Evolutionary conservation across 2,329 filamentous ascomycete genomes (phyloP), one percentile per base, ranked within the genome.

Genomic region (Didymella exigua): DNA sequence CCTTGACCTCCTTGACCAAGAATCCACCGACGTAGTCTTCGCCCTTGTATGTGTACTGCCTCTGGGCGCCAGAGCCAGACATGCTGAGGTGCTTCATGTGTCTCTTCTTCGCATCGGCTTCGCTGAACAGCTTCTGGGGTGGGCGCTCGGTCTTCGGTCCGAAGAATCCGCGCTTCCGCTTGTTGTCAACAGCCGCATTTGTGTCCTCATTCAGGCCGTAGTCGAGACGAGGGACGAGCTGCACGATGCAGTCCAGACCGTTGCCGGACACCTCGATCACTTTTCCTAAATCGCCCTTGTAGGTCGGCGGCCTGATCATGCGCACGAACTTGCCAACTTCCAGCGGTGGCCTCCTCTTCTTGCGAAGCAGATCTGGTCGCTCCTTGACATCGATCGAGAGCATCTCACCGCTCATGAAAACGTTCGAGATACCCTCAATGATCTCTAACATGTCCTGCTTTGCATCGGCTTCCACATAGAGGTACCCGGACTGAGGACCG

Each of bases 11-110:
- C 76, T 96, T 97, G 68, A 96, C 87, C 56, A 96, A 85, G 77
- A 96, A 98, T 2, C 95, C 95, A 66, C 96, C 91, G 55, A 95
- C 85, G 64, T 97, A 99, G 41, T 91, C 89, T 24, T 99, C 93
- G 37, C 88, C 88, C 72, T 91, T 89, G 75, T 96, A 98, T 3
- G 81, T 88, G 86, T 90, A 98, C 6, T 84, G 86, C 69, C 91
- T 93, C 53, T 79, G 80, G 36, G 80, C 80, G 44, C 85, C 74
- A 9, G 81, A 80, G 40, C 80, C 80, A 10, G 78, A 78, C 65
- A 80, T 78, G 46, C 76, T 78, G 6, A 89, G 76, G 67, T 84
- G 83, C 64, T 83, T 84, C 23, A 88, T 86, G 68, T 96, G 89
- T 64, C 88, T 88, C 80, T 97, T 98, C 68, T 90, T 89, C 4